Evolutionary conservation across 306 rosid species (phyloP).

Genomic region (Dalbergia oliveri): DNA sequence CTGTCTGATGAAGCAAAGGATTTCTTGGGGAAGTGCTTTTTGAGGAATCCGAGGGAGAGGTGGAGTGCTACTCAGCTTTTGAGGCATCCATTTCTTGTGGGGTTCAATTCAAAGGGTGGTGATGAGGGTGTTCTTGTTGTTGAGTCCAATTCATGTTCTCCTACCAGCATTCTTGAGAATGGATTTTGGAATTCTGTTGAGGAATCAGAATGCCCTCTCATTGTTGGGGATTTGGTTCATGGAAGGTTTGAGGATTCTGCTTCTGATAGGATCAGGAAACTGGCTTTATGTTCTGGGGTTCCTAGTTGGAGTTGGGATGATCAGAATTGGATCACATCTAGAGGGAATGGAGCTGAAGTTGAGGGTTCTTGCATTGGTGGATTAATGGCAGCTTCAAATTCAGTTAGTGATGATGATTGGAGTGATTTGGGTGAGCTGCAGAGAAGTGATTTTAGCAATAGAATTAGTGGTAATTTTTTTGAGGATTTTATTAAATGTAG

Average conservation of each 20-base stretch:
- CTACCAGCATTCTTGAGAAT: conserved; percentile 89
- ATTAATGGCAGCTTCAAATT: conserved; percentile 35
- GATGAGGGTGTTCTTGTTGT: conserved; percentile 45
- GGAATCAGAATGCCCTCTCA: conserved; percentile 53
- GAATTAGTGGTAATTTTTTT: conserved; percentile 44
- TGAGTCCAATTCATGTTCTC: conserved; percentile 67
- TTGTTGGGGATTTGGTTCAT: conserved; percentile 31
- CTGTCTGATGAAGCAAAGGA: conserved; percentile 79
- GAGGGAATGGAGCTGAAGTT: conserved; percentile 41
- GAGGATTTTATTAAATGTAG: conserved; percentile 43
- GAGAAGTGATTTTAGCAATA: conserved; percentile 39
- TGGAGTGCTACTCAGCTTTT: conserved; percentile 80
- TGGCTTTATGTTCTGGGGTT: conserved; percentile 62
- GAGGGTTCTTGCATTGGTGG: conserved; percentile 39
- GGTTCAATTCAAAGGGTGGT: conserved; percentile 43
- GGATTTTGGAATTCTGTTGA: conserved; percentile 75
- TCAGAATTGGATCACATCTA: conserved; percentile 67
- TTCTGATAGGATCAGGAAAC: conserved; percentile 63
- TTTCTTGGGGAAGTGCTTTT: conserved; percentile 83
- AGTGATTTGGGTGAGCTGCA: conserved; percentile 33
- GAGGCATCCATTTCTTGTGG: conserved; percentile 78
- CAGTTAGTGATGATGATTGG: conserved; percentile 19
- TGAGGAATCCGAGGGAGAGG: conserved; percentile 73
- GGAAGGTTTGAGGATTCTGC: conserved; percentile 42
- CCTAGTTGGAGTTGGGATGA: conserved; percentile 63